phyloP scores from a whole-genome alignment of 2,329 filamentous ascomycete species.

The Microsporum audouinii region DNA sequence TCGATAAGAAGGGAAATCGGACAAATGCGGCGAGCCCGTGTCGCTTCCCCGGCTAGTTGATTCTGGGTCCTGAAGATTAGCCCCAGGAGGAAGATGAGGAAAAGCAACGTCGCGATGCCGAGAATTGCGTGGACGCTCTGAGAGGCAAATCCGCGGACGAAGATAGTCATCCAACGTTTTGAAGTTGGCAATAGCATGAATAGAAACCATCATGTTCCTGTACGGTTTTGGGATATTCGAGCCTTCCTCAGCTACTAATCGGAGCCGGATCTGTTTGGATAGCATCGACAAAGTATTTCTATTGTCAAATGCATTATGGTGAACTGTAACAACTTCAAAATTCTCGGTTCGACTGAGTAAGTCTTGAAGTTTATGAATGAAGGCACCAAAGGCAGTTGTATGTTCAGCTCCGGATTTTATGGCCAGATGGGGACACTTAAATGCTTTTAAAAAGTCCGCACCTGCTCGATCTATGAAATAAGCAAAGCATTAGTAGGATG shows the following conservation, averaged over 20 bases:
- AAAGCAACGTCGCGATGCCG: conserved; percentile 51
- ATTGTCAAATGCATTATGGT: conserved; percentile 48
- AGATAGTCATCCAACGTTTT: conserved; percentile 94
- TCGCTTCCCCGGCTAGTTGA: background rate
- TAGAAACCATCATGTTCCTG: conserved; percentile 93
- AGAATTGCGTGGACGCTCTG: conserved; percentile 57
- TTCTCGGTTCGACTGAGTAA: conserved; percentile 92
- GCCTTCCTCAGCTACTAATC: conserved; percentile 69
- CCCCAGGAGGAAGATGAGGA: conserved; percentile 57
- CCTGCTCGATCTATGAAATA: conserved; percentile 45
- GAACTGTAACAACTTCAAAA: conserved; percentile 93
- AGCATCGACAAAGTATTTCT: conserved; percentile 83
- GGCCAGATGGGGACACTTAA: conserved; percentile 61
- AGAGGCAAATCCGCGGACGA: conserved; percentile 71
- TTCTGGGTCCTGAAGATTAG: conserved; percentile 11
- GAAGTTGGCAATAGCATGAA: conserved; percentile 96
- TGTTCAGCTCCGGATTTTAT: conserved; percentile 44
- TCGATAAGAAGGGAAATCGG: conserved; percentile 9
- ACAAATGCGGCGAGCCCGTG: background rate
- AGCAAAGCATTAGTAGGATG: conserved; percentile 1
- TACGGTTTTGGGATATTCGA: conserved; percentile 63
- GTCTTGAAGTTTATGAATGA: conserved; percentile 92
- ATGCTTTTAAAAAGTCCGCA: conserved; percentile 76
- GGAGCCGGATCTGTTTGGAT: conserved; percentile 84
- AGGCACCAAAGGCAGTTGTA: conserved; percentile 73